These are phyloP conservation scores for Colletotrichum paranaense DNA, from an alignment of 2,329 filamentous ascomycete genomes.

Conservation along the genomic window DNA sequence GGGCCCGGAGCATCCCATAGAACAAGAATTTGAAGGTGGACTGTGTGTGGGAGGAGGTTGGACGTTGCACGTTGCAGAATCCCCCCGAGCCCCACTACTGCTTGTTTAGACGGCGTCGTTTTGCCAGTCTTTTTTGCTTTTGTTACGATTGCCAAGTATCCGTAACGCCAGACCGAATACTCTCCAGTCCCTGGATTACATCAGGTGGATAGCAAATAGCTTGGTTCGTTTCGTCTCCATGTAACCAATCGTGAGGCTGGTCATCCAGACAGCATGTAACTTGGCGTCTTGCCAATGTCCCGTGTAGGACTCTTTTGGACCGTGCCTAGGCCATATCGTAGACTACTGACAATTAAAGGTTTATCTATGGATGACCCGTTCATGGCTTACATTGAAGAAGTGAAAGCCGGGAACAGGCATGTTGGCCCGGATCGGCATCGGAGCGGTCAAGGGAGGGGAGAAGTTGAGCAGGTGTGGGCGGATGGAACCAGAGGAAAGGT, in stretches of 20 bases:
- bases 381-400: background rate
- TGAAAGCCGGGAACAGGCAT: slow-evolving; percentile 3
- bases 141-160: background rate
- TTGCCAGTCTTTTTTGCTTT: background rate
- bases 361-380: background rate
- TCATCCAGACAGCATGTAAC: background rate
- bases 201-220: background rate
- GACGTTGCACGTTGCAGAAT: too few species aligned
- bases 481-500: background rate
- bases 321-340: too few species aligned
- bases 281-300: background rate
- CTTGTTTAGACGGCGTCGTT: background rate
- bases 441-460: background rate
- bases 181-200: background rate
- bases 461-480: background rate
- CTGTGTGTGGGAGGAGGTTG: too few species aligned
- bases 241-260: background rate
- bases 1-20: too few species aligned
- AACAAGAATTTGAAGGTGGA: too few species aligned
- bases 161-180: background rate
- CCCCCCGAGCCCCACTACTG: background rate
- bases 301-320: background rate
- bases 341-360: background rate
- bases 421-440: background rate
- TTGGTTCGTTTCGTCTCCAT: background rate